Evolutionary conservation across 179 eudicot species (phyloP), one percentile per base, ranked within the genome.

Genomic region (Spinacia oleracea): DNA sequence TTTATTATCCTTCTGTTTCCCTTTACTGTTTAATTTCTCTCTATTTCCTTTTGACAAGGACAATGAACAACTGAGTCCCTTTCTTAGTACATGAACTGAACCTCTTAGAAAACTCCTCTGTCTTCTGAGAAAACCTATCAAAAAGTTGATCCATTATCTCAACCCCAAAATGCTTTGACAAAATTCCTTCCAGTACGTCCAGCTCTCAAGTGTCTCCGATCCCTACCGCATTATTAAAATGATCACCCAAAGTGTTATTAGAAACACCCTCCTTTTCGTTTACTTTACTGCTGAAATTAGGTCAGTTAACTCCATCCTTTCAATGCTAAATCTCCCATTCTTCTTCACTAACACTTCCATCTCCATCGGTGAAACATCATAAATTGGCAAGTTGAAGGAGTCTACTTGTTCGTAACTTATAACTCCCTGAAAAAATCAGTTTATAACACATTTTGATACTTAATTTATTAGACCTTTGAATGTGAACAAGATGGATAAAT

Each of bases 361-460:
- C 56, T 85, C 85, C 60, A 63, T 35, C 51, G 76, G 55, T 4
- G 79, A 79, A 72, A 83, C 77, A 8, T 74, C 73, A 45, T 79
- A 85, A 59, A 79, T 74, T 4, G 87, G 87, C 42, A 85, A 68
- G n/a, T 85, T 82, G 79, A 85, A 85, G 23, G 87, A 72, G 70
- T 79, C 79, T 40, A 85, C 11, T 21, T 85, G 74, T 23, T 45
- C 83, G 77, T 79, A 76, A 14, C 70, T 74, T 2, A 85, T 21
- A 25, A 76, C 14, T 2, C 85, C 85, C 87, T 81, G n/a, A 38
- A 1, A 8, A 53, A 32, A 3, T 27, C 4, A 9, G 38, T 14
- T 9, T 27, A 34, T 4, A 29, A 40, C 11, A n/a, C n/a, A n/a
- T n/a, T n/a, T n/a, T n/a, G n/a, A n/a, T n/a, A n/a, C n/a, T n/a